Evolutionary conservation across 2,329 filamentous ascomycete species (phyloP).

Genomic region (Cladophialophora immunda): DNA sequence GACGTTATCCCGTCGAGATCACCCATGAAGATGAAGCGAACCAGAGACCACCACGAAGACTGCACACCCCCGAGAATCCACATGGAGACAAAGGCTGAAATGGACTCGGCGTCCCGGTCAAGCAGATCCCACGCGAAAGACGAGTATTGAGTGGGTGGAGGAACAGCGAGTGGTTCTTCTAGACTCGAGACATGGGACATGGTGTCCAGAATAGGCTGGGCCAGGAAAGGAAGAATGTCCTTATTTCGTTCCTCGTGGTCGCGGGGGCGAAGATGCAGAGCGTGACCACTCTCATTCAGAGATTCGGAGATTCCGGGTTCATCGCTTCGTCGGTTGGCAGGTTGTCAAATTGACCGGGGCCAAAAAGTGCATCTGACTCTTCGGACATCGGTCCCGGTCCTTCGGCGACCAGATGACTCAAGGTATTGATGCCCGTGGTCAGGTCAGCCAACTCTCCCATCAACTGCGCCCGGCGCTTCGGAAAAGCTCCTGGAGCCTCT

Average conservation of each 20-base stretch:
- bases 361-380: neutral
- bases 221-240: slow-evolving; percentile 1
- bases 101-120: neutral
- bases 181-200: neutral
- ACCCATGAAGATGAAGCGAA: neutral
- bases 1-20: neutral
- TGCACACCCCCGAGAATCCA: slow-evolving; percentile 13
- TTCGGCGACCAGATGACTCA: neutral
- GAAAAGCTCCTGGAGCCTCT: neutral
- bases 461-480: slow-evolving; percentile 1
- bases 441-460: slow-evolving; percentile 1
- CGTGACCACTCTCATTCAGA: neutral
- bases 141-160: neutral
- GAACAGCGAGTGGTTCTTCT: neutral
- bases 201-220: neutral
- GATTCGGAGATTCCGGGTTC: neutral
- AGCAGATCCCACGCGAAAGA: neutral
- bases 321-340: neutral
- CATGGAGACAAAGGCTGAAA: neutral
- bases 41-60: slow-evolving; percentile 16
- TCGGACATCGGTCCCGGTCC: neutral
- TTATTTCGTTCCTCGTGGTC: neutral
- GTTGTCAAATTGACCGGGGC: neutral
- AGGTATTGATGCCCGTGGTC: neutral
- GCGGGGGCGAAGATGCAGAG: neutral